A percentile compares a stretch with the other conserved stretches of the same genome.
phyloP scores from a whole-genome alignment of 2,329 filamentous ascomycete genomes.

The Setomelanomma holmii region DNA sequence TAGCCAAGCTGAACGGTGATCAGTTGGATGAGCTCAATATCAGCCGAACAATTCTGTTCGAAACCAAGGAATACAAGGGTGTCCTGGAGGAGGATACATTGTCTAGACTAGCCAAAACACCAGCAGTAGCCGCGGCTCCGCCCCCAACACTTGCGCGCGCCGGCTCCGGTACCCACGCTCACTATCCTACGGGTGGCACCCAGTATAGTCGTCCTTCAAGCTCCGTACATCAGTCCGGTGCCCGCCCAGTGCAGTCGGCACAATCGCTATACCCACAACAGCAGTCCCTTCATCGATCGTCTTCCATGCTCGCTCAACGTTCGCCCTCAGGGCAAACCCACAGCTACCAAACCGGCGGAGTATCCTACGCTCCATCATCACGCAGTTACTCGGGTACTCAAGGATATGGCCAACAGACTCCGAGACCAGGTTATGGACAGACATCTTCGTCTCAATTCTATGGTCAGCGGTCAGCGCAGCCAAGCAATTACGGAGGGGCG shows the following conservation, averaged over 20 bases:
- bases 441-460: slow-evolving; percentile 38
- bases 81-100: slow-evolving; percentile 83
- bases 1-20: slow-evolving; percentile 85
- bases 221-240: slow-evolving; percentile 30
- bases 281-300: slow-evolving; percentile 42
- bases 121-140: slow-evolving; percentile 38
- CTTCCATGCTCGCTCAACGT: slow-evolving; percentile 46
- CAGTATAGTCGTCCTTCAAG: slow-evolving; percentile 44
- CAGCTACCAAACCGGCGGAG: slow-evolving; percentile 36
- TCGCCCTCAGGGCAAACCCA: slow-evolving; percentile 39
- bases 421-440: slow-evolving; percentile 36
- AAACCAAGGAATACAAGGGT: slow-evolving; percentile 75
- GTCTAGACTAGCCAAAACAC: slow-evolving; percentile 52
- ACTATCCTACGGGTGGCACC: slow-evolving; percentile 34
- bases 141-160: slow-evolving; percentile 37
- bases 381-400: slow-evolving; percentile 37
- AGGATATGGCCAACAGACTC: slow-evolving; percentile 41
- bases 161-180: slow-evolving; percentile 34
- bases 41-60: slow-evolving; percentile 77
- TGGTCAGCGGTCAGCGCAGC: slow-evolving; percentile 37
- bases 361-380: slow-evolving; percentile 36
- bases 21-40: slow-evolving; percentile 84
- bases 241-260: slow-evolving; percentile 38
- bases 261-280: slow-evolving; percentile 45
- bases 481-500: slow-evolving; percentile 36